phyloP scores from a whole-genome alignment of 108 stramenopile species.

The Halocafeteria seosinensis region DNA sequence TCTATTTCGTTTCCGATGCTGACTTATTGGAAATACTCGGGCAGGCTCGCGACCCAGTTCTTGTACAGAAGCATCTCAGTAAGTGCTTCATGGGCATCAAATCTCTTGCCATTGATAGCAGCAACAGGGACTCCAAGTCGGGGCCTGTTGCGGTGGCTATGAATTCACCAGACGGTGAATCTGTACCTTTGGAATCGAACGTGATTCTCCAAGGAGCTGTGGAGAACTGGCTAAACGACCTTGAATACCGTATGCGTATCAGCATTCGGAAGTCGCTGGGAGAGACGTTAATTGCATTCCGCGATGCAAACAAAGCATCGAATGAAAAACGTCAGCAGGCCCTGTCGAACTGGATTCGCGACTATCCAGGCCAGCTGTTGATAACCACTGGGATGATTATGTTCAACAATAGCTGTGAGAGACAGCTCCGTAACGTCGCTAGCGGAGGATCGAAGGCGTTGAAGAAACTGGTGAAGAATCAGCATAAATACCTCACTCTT shows the following conservation, averaged over 20 bases:
- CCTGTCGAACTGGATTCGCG: constrained; percentile 30
- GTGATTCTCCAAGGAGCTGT: constrained; percentile 39
- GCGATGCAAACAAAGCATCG: constrained; percentile 13
- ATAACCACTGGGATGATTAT: constrained; percentile 45
- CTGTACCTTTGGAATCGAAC: constrained; percentile 17
- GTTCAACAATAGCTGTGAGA: constrained; percentile 40
- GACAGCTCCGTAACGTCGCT: constrained; percentile 19
- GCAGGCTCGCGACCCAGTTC: constrained; percentile 32
- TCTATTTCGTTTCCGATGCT: constrained; percentile 52
- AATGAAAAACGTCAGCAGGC: background rate
- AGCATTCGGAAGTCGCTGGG: constrained; percentile 8
- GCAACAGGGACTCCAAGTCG: background rate
- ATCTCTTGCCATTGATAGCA: constrained; percentile 11
- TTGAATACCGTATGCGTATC: constrained; percentile 14
- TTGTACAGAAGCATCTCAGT: constrained; percentile 48
- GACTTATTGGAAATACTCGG: constrained; percentile 51
- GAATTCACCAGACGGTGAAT: constrained; percentile 40
- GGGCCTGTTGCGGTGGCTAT: constrained; percentile 4
- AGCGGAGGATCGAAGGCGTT: constrained; percentile 38
- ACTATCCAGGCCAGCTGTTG: constrained; percentile 42
- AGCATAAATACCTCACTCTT: constrained; percentile 40
- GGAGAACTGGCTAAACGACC: constrained; percentile 37
- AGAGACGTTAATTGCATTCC: constrained; percentile 17
- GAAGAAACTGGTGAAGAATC: constrained; percentile 39
- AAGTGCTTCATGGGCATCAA: constrained; percentile 51